A percentile compares a stretch with the other conserved stretches of the same genome.
phyloP scores from a whole-genome alignment of 345 rosid species.

The Capsella bursapastoris region DNA sequence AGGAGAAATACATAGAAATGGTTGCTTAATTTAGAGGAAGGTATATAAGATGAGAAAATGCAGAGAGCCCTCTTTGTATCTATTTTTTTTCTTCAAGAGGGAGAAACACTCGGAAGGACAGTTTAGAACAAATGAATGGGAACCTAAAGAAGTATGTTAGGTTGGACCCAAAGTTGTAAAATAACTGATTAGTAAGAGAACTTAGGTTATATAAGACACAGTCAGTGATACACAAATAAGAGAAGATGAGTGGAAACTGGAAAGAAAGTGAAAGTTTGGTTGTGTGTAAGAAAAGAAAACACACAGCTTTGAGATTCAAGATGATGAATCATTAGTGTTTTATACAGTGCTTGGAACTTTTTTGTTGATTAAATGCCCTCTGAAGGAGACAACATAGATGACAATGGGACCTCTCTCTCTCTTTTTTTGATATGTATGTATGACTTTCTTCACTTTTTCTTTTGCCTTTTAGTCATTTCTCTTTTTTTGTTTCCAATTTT shows the following conservation, averaged over 20 bases:
- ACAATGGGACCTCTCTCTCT: constrained; percentile 27
- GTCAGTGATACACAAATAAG: not conserved
- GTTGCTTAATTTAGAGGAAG: not conserved
- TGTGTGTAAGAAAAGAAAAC: constrained; percentile 27
- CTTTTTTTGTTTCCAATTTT: constrained; percentile 8
- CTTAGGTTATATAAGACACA: not conserved
- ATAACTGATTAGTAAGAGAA: constrained; percentile 27
- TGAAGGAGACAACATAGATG: constrained; percentile 44
- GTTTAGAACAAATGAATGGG: constrained; percentile 1
- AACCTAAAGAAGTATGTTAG: constrained; percentile 12
- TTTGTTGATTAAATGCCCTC: constrained; percentile 41
- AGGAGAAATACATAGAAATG: not conserved
- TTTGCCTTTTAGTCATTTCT: constrained; percentile 39
- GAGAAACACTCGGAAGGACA: not conserved
- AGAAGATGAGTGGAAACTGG: constrained; percentile 39
- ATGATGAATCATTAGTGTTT: constrained; percentile 39
- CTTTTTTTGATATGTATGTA: constrained; percentile 9
- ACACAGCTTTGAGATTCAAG: constrained; percentile 40
- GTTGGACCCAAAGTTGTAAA: not conserved
- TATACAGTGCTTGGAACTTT: constrained; percentile 39
- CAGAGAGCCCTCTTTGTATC: not conserved
- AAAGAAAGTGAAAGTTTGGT: constrained; percentile 47
- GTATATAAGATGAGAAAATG: constrained; percentile 4
- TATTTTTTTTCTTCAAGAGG: too few relatives aligned
- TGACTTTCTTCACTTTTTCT: constrained; percentile 28